Conservation (phyloP, 1,139 yeast genomes). For the Trichomonascaceae sp. region DNA sequence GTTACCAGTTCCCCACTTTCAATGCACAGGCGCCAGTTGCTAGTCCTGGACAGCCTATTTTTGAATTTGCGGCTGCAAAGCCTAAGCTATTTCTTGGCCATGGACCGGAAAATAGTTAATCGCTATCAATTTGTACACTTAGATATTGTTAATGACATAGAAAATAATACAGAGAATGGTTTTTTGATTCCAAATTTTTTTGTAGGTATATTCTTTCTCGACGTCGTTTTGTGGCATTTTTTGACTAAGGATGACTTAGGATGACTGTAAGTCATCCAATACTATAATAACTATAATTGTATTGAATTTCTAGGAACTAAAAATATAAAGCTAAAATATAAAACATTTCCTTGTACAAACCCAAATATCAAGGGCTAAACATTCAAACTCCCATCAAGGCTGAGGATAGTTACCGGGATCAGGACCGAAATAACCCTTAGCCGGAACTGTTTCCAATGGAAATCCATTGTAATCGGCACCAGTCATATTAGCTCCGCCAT, state of each 20-base stretch:
- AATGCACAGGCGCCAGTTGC: neutral
- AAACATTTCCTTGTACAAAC: neutral
- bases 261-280: no score
- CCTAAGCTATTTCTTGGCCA: neutral
- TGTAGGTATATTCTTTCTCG: no score
- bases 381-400: slow-evolving; percentile 1
- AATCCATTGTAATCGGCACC: slow-evolving; percentile 35
- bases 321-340: neutral
- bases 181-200: no score
- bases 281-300: neutral
- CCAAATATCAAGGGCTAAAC: neutral
- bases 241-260: no score
- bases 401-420: slow-evolving; percentile 20
- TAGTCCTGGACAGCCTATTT: neutral
- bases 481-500: slow-evolving; percentile 38
- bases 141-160: neutral
- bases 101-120: neutral
- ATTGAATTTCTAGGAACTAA: neutral
- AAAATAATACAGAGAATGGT: neutral
- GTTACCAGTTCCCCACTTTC: neutral
- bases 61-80: neutral
- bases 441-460: slow-evolving; percentile 36
- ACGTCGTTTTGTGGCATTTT: no score
- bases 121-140: neutral
- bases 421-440: slow-evolving; percentile 46